Conservation (phyloP, 345 rosid genomes). For the Eucalyptus urophylla region DNA sequence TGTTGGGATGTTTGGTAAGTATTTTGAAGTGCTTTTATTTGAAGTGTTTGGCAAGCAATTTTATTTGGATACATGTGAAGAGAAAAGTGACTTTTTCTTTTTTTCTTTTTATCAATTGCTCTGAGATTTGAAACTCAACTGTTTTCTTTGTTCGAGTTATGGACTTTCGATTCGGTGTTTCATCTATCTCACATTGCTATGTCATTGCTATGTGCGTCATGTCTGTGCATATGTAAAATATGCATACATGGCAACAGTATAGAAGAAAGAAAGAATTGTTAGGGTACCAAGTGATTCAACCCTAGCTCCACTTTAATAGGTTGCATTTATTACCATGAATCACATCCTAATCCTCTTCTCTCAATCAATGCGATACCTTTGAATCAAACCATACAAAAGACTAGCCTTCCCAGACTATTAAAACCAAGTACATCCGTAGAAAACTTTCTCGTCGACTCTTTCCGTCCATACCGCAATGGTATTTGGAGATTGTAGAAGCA, state of each 20-base stretch:
- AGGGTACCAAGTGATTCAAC: neutral
- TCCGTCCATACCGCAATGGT: too few species aligned
- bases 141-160: neutral
- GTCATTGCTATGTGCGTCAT: neutral
- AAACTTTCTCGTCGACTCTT: too few species aligned
- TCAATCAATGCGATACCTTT: accelerated
- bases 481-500: too few species aligned
- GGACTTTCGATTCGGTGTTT: neutral
- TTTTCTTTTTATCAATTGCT: neutral
- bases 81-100: neutral
- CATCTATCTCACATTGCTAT: accelerated
- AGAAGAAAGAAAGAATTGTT: neutral
- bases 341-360: neutral
- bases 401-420: neutral
- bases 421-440: neutral
- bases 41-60: neutral
- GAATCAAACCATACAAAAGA: neutral
- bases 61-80: neutral
- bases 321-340: neutral
- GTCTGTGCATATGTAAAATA: neutral
- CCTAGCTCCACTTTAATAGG: neutral
- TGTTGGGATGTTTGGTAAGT: accelerated
- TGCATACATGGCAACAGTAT: accelerated
- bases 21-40: too few species aligned
- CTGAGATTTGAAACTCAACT: accelerated